phyloP scores from a whole-genome alignment of 352 stramenopile genomes.

The Globisporangium nagaii region DNA sequence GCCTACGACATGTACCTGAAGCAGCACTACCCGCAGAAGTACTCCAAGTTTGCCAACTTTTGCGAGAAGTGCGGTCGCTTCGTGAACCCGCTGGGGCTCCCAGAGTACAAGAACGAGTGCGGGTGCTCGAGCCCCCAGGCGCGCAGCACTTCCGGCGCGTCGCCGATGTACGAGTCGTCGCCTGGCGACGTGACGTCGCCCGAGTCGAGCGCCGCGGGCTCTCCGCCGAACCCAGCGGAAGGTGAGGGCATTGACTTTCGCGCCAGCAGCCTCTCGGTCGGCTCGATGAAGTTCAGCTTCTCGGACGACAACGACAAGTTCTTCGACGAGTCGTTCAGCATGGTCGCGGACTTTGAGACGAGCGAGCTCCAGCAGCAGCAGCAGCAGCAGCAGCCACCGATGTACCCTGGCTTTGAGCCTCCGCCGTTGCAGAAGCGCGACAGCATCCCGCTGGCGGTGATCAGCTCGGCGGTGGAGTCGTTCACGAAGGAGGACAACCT shows the following conservation, averaged over 20 bases:
- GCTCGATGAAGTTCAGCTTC: conserved; percentile 71
- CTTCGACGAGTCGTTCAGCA: conserved; percentile 49
- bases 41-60: conserved; percentile 85
- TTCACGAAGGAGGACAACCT: conserved; percentile 73
- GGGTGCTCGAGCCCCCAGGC: conserved; percentile 27
- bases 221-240: conserved; percentile 23
- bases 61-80: conserved; percentile 76
- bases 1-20: conserved; percentile 84
- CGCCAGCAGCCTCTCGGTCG: conserved; percentile 60
- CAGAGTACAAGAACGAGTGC: conserved; percentile 73
- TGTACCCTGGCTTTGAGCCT: conserved; percentile 11
- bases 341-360: conserved; percentile 22
- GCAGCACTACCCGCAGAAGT: conserved; percentile 76
- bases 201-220: conserved; percentile 8
- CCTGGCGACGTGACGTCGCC: conserved; percentile 12
- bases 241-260: conserved; percentile 33
- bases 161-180: conserved; percentile 19
- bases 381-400: conserved; percentile 19
- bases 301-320: conserved; percentile 62
- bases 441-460: conserved; percentile 63
- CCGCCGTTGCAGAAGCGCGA: conserved; percentile 39
- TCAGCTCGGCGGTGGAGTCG: conserved; percentile 59
- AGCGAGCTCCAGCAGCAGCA: conserved; percentile 7
- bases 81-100: conserved; percentile 72
- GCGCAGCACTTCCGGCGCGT: conserved; percentile 1